A percentile compares a stretch with the other conserved stretches of the same genome.
Evolutionary conservation across 2,329 filamentous ascomycete genomes (phyloP).

Genomic region (Huntiella abstrusa): DNA sequence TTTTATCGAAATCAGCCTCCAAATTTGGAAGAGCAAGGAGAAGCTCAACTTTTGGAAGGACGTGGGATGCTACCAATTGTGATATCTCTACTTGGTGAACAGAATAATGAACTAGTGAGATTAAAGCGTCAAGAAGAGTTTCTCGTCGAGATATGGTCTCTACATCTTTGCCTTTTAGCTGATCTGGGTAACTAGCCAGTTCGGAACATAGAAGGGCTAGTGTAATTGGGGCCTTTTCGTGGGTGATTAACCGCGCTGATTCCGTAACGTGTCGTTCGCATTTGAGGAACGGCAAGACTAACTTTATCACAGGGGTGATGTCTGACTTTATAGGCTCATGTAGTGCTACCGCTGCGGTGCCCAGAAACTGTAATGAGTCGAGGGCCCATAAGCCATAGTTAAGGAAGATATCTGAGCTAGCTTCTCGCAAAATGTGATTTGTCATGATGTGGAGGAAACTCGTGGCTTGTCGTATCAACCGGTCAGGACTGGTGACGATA

Average conservation of each 20-base stretch:
- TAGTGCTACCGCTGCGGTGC: slow-evolving; percentile 22
- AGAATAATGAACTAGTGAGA: slow-evolving; percentile 19
- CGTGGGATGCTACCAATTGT: slow-evolving; percentile 7
- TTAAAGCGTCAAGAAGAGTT: slow-evolving; percentile 21
- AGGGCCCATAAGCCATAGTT: slow-evolving; percentile 30
- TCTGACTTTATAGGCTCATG: slow-evolving; percentile 16
- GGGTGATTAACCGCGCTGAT: slow-evolving; percentile 3
- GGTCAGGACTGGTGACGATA: slow-evolving; percentile 20
- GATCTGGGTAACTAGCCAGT: slow-evolving; percentile 18
- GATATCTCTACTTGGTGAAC: slow-evolving; percentile 1
- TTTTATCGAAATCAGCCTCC: slow-evolving; percentile 1
- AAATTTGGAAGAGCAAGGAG: not conserved
- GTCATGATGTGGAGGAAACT: slow-evolving; percentile 27
- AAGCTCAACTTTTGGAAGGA: slow-evolving; percentile 6
- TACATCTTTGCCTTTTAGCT: slow-evolving; percentile 16
- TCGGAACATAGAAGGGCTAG: slow-evolving; percentile 26
- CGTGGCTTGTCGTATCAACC: slow-evolving; percentile 28
- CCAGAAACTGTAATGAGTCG: slow-evolving; percentile 27
- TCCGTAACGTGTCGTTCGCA: slow-evolving; percentile 8
- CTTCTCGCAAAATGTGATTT: slow-evolving; percentile 21
- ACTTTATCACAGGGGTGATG: slow-evolving; percentile 21
- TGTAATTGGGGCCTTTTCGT: slow-evolving; percentile 12
- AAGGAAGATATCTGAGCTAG: slow-evolving; percentile 16
- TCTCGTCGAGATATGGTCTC: slow-evolving; percentile 17
- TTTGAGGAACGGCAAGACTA: slow-evolving; percentile 19